These are phyloP conservation scores for Kwoniella bestiolae DNA, from an alignment of 768 basidiomycete species.

Conservation along the genomic window DNA sequence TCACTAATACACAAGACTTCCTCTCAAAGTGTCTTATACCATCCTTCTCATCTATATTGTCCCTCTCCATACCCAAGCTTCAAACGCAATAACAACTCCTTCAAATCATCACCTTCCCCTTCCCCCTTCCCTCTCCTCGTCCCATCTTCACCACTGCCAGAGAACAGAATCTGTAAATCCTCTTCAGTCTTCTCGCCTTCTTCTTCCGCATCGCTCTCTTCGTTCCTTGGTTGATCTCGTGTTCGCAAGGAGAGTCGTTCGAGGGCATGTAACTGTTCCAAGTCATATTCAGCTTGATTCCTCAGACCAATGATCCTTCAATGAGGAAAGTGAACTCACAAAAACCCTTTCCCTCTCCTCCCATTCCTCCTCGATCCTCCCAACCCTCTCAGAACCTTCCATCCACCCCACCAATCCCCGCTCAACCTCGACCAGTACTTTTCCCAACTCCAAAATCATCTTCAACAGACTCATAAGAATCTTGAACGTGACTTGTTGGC, in stretches of 20 bases:
- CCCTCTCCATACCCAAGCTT: conserved; percentile 13
- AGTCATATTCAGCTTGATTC: too few relatives aligned
- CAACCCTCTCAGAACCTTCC: conserved; percentile 28
- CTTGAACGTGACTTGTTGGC: conserved; percentile 40
- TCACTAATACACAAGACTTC: too few relatives aligned
- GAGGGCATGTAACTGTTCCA: conserved; percentile 33
- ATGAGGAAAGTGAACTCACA: conserved; percentile 41
- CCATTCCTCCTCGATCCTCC: conserved; percentile 32
- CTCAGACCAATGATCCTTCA: too few relatives aligned
- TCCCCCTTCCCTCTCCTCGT: background rate
- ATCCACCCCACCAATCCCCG: conserved; percentile 18
- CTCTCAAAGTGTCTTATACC: too few relatives aligned
- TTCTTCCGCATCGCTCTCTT: background rate
- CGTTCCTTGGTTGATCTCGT: background rate
- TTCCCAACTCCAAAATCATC: conserved; percentile 46
- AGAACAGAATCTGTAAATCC: conserved; percentile 33
- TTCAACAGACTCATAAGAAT: conserved; percentile 43
- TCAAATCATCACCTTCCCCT: conserved; percentile 21
- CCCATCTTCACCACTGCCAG: conserved; percentile 10
- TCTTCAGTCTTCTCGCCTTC: conserved; percentile 15
- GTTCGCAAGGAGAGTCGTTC: conserved; percentile 40
- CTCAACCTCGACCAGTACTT: conserved; percentile 40
- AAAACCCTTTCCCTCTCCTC: conserved; percentile 42
- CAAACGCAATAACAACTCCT: conserved; percentile 37
- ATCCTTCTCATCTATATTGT: background rate